Evolutionary conservation across 148 eudicot genomes (phyloP).

Genomic region (Vaccinium macrocarpon): DNA sequence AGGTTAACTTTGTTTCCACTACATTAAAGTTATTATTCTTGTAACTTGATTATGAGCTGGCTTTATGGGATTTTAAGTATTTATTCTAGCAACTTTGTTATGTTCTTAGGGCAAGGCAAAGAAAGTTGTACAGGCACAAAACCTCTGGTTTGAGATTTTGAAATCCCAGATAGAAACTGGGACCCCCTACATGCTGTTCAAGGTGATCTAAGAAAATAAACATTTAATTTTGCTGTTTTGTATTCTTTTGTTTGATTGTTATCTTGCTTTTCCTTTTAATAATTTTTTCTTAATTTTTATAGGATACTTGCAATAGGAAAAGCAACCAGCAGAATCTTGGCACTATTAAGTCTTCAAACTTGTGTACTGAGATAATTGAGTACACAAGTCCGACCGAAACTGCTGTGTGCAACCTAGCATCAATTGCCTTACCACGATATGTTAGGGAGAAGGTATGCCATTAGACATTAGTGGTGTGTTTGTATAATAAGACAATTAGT

Average conservation of each 20-base stretch:
- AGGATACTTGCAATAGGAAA: constrained; percentile 90
- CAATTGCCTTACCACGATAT: constrained; percentile 91
- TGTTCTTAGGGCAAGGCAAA: constrained; percentile 69
- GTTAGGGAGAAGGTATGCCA: constrained; percentile 78
- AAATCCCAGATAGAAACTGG: constrained; percentile 96
- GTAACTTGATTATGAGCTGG: too few relatives aligned
- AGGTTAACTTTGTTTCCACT: constrained; percentile 31
- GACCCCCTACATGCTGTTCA: constrained; percentile 92
- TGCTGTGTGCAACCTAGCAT: constrained; percentile 93
- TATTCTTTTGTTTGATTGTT: not conserved
- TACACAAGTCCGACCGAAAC: constrained; percentile 94
- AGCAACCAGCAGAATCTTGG: constrained; percentile 97
- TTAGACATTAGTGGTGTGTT: too few relatives aligned
- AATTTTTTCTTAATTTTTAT: too few relatives aligned
- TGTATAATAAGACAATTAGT: too few relatives aligned
- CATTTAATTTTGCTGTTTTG: too few relatives aligned
- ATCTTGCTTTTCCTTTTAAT: too few relatives aligned
- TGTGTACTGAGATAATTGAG: constrained; percentile 93
- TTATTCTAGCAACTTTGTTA: too few relatives aligned
- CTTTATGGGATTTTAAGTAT: too few relatives aligned
- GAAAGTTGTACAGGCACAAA: constrained; percentile 83
- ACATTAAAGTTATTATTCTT: too few relatives aligned
- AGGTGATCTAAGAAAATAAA: constrained; percentile 37
- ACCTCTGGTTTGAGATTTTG: constrained; percentile 84
- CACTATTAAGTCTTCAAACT: constrained; percentile 87